Evolutionary conservation across 139 green algal species (phyloP).

Genomic region (Picochlorum sp.): DNA sequence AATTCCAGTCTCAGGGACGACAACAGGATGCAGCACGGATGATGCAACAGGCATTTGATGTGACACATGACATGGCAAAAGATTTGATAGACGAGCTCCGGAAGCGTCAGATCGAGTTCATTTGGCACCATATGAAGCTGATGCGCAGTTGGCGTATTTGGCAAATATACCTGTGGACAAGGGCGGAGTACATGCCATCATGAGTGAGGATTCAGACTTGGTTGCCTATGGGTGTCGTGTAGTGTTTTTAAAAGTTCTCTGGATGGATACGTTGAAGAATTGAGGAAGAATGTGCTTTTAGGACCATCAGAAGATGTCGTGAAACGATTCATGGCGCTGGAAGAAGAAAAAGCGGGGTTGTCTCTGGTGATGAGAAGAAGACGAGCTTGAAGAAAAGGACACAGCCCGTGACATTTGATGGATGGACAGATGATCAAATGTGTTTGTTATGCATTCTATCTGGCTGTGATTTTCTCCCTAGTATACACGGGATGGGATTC

Average conservation of each 20-base stretch:
- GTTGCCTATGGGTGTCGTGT: conserved; percentile 32
- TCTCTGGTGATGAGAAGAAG: too few relatives aligned
- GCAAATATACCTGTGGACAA: conserved; percentile 62
- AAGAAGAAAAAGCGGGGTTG: too few relatives aligned
- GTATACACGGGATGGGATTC: conserved; percentile 18
- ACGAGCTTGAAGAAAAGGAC: too few relatives aligned
- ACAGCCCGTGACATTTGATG: neutral
- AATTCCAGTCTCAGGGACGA: conserved; percentile 8
- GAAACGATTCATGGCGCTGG: neutral
- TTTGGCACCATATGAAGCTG: conserved; percentile 91
- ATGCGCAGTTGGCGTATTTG: conserved; percentile 89
- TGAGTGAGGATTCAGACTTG: conserved; percentile 41
- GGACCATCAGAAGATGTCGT: neutral
- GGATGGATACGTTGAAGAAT: neutral
- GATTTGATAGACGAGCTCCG: conserved; percentile 20
- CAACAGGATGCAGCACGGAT: conserved; percentile 12
- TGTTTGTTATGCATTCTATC: neutral
- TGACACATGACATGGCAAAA: conserved; percentile 31
- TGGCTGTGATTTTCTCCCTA: conserved; percentile 23
- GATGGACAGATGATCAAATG: conserved; percentile 4
- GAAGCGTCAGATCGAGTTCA: conserved; percentile 3
- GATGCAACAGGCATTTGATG: conserved; percentile 26
- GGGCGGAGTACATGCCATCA: conserved; percentile 28
- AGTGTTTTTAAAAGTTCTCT: conserved; percentile 37
- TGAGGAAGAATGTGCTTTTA: neutral